Conservation (phyloP, 208 protist genomes). For the Crithidia mellificae region DNA sequence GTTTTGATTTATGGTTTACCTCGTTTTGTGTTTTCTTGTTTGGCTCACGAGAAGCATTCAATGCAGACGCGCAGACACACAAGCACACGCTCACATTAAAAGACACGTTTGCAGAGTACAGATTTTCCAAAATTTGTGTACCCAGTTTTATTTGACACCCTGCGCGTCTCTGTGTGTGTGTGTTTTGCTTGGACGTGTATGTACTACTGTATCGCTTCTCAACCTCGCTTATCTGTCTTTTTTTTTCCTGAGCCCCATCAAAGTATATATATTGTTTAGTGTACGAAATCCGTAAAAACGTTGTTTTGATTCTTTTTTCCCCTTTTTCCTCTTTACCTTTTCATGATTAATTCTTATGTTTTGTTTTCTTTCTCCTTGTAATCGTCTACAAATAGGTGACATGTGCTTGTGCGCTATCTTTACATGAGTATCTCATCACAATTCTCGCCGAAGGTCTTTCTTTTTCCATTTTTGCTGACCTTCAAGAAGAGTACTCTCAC, state of each 20-base stretch:
- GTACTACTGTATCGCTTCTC: constrained; percentile 4
- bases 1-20: constrained; percentile 7
- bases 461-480: neutral
- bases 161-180: too few relatives aligned
- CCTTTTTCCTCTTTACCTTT: constrained; percentile 1
- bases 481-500: neutral
- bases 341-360: constrained; percentile 10
- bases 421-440: constrained; percentile 1
- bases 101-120: neutral
- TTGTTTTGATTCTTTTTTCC: neutral
- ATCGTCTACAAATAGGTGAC: neutral
- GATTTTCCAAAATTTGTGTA: too few relatives aligned
- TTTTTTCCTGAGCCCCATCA: neutral
- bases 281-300: neutral
- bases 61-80: neutral
- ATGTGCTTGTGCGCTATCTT: constrained; percentile 7
- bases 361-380: constrained; percentile 3
- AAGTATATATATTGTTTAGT: neutral
- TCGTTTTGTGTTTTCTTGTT: constrained; percentile 6
- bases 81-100: neutral
- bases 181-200: neutral
- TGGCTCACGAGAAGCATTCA: neutral
- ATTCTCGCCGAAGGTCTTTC: neutral
- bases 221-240: constrained; percentile 6
- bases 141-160: too few relatives aligned